Base-by-base conservation (phyloP, 2,329 filamentous ascomycete species). In the Penicillium italicum region DNA sequence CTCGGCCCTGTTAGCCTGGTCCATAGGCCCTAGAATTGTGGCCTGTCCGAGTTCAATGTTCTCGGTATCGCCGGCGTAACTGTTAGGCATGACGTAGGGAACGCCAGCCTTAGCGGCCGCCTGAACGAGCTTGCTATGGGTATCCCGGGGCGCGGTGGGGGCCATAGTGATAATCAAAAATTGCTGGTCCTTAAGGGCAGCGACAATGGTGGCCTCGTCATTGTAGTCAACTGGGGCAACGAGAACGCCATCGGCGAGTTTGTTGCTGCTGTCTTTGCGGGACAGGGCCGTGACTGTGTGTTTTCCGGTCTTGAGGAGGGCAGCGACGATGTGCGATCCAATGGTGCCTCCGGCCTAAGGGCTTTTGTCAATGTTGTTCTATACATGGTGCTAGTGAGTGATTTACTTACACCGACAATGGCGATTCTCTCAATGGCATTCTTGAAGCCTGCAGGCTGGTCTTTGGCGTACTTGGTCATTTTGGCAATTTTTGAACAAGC, bases 41-140 rank as follows among this genome's bases (percentile, higher is more conserved):
- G 76, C 73, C 33, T 79, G 66, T 2, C 64, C 62, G n/a, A 76
- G 48, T 26, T 60, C 63, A 30, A 64, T 64, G 22, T 76, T 44
- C 0, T 62, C 60, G 26, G 62, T 61, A 52, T 78, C 76, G 14
- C 50, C 56, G 10, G 57, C 71, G 20, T 70, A 71, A 20, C 71
- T 71, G 60, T 85, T 85, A 1, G 83, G 83, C 64, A 86, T 73
- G 45, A 86, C 63, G 63, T 79, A 85, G 1, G 76, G 74, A 2
- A 86, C 75, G 2, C 79, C 78, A 0, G 84, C 82, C 33, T 78
- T 77, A 5, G 77, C 79, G 0, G 84, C 84, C 0, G 84, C 84
- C 7, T 74, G 68, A 56, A 85, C 70, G 18, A 86, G 72, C 57
- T 80, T 80, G 50, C 62, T 65, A 41, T 83, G 77, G 1, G 76